Base-by-base conservation (phyloP, 805 yeast genomes). In the Ascoidea asiatica region DNA sequence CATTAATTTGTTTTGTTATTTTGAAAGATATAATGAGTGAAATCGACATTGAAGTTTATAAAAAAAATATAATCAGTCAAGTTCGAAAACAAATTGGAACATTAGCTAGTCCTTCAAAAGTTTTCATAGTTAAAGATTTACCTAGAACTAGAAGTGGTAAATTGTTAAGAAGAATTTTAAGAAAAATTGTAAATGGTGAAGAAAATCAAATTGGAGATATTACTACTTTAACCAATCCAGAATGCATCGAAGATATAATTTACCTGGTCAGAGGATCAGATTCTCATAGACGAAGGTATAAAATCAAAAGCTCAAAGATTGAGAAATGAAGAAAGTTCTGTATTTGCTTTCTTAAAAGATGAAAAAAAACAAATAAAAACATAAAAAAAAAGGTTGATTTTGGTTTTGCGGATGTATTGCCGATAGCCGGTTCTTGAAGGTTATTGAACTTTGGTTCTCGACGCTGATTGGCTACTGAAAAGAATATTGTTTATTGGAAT, bases 61-160 rank as follows among this genome's bases (percentile, higher is more conserved):
- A 59, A 42, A 52, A 53, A 37, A 86, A 83, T 61, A 76, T 92
- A 52, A 74, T 87, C 46, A 66, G 87, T 63, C 85, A 85, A 48
- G 95, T 90, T 43, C 77, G 97, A 63, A 82, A 85, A 62, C 85
- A 81, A 57, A 87, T 87, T 62, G 62, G 60, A 36, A 85, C 86
- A 42, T 86, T 86, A 64, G 97, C 97, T 17, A 92, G 96, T 45
- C 97, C 97, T 58, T 88, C 88, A 65, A 68, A 77, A 44, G 64
- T 66, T 46, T 68, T 81, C 54, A 67, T 88, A 46, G 94, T 89
- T 46, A 81, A 77, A 48, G 97, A 90, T 60, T 75, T 90, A 63
- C 97, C 97, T 65, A 90, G 89, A 75, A 90, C 97, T 20, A 78
- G 97, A 68, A 86, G 95, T 8, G 97, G 97, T 55, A 90, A 90